Base-by-base conservation (phyloP, 1,284 basidiomycete genomes). In the Boletus smithii region DNA sequence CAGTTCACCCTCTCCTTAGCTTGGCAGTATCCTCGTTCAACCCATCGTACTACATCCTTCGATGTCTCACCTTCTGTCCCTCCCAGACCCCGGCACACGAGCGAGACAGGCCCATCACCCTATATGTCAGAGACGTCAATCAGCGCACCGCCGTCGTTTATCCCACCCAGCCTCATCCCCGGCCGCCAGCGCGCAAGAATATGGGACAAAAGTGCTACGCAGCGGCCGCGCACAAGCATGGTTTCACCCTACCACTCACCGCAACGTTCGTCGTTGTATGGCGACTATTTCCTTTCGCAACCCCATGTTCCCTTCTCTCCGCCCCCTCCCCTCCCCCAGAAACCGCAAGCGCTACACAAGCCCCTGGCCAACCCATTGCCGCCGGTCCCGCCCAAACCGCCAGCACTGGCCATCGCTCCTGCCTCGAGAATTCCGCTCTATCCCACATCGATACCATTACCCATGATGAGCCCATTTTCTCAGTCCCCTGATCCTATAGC, bases 321-420 rank as follows among this genome's bases (percentile, higher is more conserved):
- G 0, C 68, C 69, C 1, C 66, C 72, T 1, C 68, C 69, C 5
- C 46, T 71, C 10, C 71, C 65, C 35, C 63, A 59, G 47, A 71
- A 65, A 35, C 71, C 67, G 0, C 59, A 49, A 22, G 53, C 46
- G 7, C 44, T 67, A 0, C 41, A 55, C 24, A 50, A 53, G 34
- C 48, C 63, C 38, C 53, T 53, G 42, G 44, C 51, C 14, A 62
- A 42, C 34, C 16, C 55, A 1, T 26, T 58, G 14, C 67, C 66
- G 2, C 67, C 67, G 2, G 34, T 67, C 32, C 63, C 68, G 11
- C 61, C 68, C 11, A 69, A 66, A 49, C 67, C 64, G 1, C 33
- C 45, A 17, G 49, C 60, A 20, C 30, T 63, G n/a, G 26, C 46
- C 31, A 22, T 53, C 29, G 18, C 48, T 1, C 46, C 59, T 27